Percentiles rank a stretch among this genome's conserved stretches.
phyloP scores from a whole-genome alignment of 495 filamentous ascomycete species.

The Talaromyces thailandensis region DNA sequence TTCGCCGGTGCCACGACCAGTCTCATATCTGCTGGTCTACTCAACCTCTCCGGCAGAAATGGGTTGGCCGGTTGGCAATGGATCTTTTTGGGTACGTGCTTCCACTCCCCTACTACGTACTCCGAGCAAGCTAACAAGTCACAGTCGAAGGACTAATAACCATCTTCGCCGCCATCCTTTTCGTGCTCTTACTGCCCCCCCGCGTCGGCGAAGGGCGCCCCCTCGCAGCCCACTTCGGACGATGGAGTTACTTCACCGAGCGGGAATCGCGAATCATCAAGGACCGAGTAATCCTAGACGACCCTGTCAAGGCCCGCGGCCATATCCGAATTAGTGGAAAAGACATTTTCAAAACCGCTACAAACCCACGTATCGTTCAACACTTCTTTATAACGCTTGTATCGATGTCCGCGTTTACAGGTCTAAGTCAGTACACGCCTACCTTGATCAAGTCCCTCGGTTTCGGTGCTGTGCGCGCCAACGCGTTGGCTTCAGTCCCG shows the following conservation, averaged over 20 bases:
- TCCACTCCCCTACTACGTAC: not conserved
- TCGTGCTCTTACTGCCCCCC: constrained; percentile 39
- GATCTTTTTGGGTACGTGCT: constrained; percentile 43
- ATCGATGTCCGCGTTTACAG: constrained; percentile 38
- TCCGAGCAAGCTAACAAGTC: not conserved
- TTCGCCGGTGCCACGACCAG: constrained; percentile 44
- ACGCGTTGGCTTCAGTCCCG: constrained; percentile 43
- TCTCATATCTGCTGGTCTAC: constrained; percentile 42
- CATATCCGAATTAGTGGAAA: constrained; percentile 31
- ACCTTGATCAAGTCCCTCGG: constrained; percentile 34
- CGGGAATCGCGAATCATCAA: constrained; percentile 34
- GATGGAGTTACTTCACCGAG: constrained; percentile 34
- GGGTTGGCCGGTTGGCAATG: constrained; percentile 52
- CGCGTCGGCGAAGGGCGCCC: constrained; percentile 30
- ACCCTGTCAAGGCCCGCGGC: constrained; percentile 30
- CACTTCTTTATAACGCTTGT: constrained; percentile 35
- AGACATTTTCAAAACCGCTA: constrained; percentile 32
- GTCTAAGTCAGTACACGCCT: constrained; percentile 30
- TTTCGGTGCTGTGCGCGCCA: constrained; percentile 34
- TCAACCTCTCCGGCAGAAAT: constrained; percentile 38
- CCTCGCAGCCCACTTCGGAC: constrained; percentile 26
- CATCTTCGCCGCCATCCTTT: constrained; percentile 38
- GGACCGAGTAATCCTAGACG: constrained; percentile 33
- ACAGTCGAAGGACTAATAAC: constrained; percentile 47
- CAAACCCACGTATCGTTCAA: constrained; percentile 32